Percentiles rank a stretch among this genome's conserved stretches.
Conservation (phyloP, 202 grass and related monocot genomes). For the Sporobolus alterniflorus region DNA sequence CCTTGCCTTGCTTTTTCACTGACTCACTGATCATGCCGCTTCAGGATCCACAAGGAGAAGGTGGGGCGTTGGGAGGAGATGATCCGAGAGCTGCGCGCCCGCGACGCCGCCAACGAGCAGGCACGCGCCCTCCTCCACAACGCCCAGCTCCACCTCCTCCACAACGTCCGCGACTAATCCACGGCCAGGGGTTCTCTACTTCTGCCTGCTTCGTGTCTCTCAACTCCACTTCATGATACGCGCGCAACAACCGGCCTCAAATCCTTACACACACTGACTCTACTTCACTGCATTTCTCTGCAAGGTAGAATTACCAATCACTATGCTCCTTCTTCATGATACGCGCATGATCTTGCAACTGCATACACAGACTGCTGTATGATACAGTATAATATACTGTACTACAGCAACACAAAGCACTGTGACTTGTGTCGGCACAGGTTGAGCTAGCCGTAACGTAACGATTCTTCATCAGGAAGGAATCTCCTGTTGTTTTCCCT, state of each 20-base stretch:
- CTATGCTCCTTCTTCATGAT: too few relatives aligned
- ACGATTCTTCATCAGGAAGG: not conserved
- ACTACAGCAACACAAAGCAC: not conserved
- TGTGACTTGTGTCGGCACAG: not conserved
- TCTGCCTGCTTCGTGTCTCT: too few relatives aligned
- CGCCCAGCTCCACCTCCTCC: slow-evolving; percentile 83
- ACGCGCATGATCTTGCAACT: too few relatives aligned
- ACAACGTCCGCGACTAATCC: slow-evolving; percentile 45
- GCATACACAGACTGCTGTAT: not conserved
- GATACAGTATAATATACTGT: too few relatives aligned
- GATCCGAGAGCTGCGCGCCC: slow-evolving; percentile 73
- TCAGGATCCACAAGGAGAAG: slow-evolving; percentile 80
- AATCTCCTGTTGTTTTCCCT: not conserved
- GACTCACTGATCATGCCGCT: not conserved
- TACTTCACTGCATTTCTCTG: too few relatives aligned
- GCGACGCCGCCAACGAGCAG: slow-evolving; percentile 74
- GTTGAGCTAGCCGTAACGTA: not conserved
- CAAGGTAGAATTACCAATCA: too few relatives aligned
- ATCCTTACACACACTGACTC: too few relatives aligned
- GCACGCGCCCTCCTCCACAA: slow-evolving; percentile 60
- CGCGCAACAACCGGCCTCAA: too few relatives aligned
- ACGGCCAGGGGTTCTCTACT: too few relatives aligned
- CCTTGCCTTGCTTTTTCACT: not conserved
- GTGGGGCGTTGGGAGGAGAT: slow-evolving; percentile 88
- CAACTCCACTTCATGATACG: too few relatives aligned